Percentiles rank a stretch among this genome's conserved stretches.
Conservation (phyloP, 1,284 basidiomycete species). For the Gymnopus androsaceus region DNA sequence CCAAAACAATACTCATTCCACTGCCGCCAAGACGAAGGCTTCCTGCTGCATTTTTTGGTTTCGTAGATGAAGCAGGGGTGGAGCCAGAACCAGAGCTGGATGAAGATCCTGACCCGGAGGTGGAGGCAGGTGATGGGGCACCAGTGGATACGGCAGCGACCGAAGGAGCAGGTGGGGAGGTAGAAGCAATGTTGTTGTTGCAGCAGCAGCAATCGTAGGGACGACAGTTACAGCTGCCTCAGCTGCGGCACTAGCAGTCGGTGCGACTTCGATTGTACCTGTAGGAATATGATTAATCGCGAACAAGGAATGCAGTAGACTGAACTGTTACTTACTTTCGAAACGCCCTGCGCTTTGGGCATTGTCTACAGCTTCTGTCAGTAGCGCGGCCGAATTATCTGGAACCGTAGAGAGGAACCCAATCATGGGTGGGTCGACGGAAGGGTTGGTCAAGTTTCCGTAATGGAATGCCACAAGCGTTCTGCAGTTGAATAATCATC, state of each 20-base stretch:
- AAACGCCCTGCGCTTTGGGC: constrained; percentile 11
- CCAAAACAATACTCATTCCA: background rate
- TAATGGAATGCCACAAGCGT: constrained; percentile 13
- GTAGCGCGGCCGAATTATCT: background rate
- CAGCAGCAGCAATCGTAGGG: background rate
- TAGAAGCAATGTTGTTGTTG: background rate
- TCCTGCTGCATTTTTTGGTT: background rate
- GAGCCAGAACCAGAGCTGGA: background rate
- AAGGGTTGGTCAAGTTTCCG: constrained; percentile 13
- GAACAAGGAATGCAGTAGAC: background rate
- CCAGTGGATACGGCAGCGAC: background rate
- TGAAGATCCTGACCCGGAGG: background rate
- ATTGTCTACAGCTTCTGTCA: constrained; percentile 10
- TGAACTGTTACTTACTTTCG: constrained; percentile 1
- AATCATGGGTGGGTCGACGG: constrained; percentile 14
- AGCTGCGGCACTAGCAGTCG: constrained; percentile 11
- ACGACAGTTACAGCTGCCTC: constrained; percentile 2
- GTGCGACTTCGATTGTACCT: constrained; percentile 6
- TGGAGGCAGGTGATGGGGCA: background rate
- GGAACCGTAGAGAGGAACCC: constrained; percentile 14
- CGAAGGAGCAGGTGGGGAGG: background rate
- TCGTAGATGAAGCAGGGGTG: background rate
- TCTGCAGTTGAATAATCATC: background rate
- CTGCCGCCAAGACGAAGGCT: background rate
- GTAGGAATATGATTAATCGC: background rate